Conservation (phyloP, 495 filamentous ascomycete genomes). For the Usnea hakonensis region DNA sequence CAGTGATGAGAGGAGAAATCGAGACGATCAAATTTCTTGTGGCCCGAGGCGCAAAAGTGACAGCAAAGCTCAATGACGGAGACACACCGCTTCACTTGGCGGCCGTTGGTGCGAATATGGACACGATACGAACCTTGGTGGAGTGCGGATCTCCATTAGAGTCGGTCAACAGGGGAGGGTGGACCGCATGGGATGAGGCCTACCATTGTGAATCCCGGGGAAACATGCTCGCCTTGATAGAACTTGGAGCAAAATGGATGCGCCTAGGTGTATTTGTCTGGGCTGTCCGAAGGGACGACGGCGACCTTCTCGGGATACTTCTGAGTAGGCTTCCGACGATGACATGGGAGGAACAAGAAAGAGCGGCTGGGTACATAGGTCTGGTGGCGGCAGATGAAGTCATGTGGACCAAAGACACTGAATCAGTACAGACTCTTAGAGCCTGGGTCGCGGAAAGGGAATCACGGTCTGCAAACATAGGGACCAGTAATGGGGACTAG, state of each 20-base stretch:
- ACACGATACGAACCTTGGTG: background rate
- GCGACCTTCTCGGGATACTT: background rate
- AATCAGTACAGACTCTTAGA: background rate
- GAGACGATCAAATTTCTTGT: background rate
- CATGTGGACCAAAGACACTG: background rate
- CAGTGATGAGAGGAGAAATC: background rate
- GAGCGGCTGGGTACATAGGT: background rate
- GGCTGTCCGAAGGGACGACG: background rate
- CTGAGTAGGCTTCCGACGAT: background rate
- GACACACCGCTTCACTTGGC: background rate
- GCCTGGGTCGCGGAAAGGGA: too few species aligned
- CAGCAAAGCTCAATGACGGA: background rate
- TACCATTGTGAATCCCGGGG: accelerated
- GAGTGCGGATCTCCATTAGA: background rate
- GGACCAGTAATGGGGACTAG: too few species aligned
- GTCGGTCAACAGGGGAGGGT: background rate
- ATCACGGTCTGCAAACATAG: too few species aligned
- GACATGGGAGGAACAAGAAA: background rate
- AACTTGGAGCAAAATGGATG: background rate
- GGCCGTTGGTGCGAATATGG: background rate
- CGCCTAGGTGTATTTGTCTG: background rate
- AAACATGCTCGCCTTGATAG: background rate
- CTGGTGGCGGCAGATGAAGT: background rate
- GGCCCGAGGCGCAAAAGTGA: background rate
- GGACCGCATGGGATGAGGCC: background rate